A percentile compares a stretch with the other conserved stretches of the same genome.
Evolutionary conservation across 202 grass and related monocot species (phyloP).

Genomic region (Zizania palustris): DNA sequence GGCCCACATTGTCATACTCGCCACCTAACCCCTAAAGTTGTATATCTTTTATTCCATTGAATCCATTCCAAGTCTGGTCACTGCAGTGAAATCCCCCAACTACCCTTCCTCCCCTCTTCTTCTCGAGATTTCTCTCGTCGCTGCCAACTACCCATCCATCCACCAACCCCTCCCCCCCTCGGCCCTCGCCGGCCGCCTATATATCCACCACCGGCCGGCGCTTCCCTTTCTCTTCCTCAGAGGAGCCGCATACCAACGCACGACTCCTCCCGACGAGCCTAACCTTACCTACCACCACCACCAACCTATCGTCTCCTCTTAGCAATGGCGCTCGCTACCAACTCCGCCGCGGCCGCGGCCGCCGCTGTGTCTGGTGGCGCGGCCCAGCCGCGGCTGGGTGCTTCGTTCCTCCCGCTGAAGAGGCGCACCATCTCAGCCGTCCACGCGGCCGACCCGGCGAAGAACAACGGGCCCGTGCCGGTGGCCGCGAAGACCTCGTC

Average conservation of each 20-base stretch:
- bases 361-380: slow-evolving; percentile 29
- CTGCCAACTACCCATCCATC: slow-evolving; percentile 35
- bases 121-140: not conserved
- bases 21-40: slow-evolving; percentile 7
- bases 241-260: slow-evolving; percentile 41
- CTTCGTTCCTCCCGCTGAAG: slow-evolving; percentile 47
- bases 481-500: slow-evolving; percentile 46
- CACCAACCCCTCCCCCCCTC: slow-evolving; percentile 27
- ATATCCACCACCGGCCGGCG: slow-evolving; percentile 29
- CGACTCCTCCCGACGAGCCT: slow-evolving; percentile 28
- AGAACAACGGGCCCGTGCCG: slow-evolving; percentile 47
- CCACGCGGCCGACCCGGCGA: slow-evolving; percentile 70
- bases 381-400: slow-evolving; percentile 36
- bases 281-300: not conserved
- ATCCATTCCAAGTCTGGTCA: not conserved
- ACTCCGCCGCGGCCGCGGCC: slow-evolving; percentile 47
- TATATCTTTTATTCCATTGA: not conserved
- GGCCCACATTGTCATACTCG: slow-evolving; percentile 31
- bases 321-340: slow-evolving; percentile 64
- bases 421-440: slow-evolving; percentile 49
- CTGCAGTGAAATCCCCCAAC: slow-evolving; percentile 4
- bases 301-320: too few species aligned
- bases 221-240: slow-evolving; percentile 38
- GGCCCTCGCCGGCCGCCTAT: slow-evolving; percentile 39
- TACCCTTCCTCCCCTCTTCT: slow-evolving; percentile 10